phyloP scores from a whole-genome alignment of 2,329 filamentous ascomycete species.

The Didymella lethalis region DNA sequence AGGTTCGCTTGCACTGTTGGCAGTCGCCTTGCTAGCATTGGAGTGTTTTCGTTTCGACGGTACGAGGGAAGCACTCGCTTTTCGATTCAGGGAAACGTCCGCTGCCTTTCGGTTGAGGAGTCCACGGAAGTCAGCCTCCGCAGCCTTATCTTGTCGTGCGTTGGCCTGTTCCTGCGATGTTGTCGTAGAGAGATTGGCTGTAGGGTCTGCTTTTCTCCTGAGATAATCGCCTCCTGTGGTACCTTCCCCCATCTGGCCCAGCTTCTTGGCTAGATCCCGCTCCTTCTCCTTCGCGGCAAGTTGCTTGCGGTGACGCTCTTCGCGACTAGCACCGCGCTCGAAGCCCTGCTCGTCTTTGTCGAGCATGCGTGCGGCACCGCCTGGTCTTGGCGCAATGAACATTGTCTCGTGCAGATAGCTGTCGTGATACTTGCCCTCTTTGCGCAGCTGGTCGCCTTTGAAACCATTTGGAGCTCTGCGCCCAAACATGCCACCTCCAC shows the following conservation, averaged over 20 bases:
- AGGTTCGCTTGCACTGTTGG: slow-evolving; percentile 44
- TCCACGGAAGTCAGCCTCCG: slow-evolving; percentile 49
- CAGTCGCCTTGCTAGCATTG: slow-evolving; percentile 41
- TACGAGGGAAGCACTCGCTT: slow-evolving; percentile 37
- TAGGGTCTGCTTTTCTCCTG: slow-evolving; percentile 49
- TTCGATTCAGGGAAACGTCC: slow-evolving; percentile 48
- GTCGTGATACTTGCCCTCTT: slow-evolving; percentile 61
- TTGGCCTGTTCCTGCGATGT: slow-evolving; percentile 28
- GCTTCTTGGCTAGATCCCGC: slow-evolving; percentile 72
- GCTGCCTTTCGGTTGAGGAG: slow-evolving; percentile 55
- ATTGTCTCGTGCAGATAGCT: slow-evolving; percentile 62
- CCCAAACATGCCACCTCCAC: slow-evolving; percentile 46
- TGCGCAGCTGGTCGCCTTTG: slow-evolving; percentile 39
- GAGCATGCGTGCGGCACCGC: slow-evolving; percentile 68
- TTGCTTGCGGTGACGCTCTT: slow-evolving; percentile 71
- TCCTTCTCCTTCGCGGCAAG: slow-evolving; percentile 75
- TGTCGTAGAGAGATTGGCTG: slow-evolving; percentile 31
- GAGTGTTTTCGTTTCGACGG: slow-evolving; percentile 53
- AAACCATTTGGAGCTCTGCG: slow-evolving; percentile 33
- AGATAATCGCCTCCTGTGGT: slow-evolving; percentile 77
- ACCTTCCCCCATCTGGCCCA: slow-evolving; percentile 67
- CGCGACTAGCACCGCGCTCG: slow-evolving; percentile 63
- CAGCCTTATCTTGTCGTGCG: slow-evolving; percentile 27
- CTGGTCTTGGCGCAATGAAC: slow-evolving; percentile 53
- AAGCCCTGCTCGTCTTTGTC: slow-evolving; percentile 64